Base-by-base conservation (phyloP, 352 stramenopile species). In the Pythium monospermum region DNA sequence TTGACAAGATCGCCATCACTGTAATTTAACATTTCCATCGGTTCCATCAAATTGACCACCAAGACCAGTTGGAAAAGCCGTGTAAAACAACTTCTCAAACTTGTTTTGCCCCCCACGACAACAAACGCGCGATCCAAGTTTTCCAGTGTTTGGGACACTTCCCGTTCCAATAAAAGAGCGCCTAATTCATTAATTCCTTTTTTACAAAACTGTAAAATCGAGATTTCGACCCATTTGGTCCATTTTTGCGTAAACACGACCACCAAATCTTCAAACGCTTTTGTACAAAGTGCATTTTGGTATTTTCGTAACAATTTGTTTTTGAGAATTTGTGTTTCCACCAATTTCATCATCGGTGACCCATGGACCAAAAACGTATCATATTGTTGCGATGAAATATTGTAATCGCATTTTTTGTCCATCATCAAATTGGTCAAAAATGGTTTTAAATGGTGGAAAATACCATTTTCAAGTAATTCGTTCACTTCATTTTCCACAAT, bases 101-200 rank as follows among this genome's bases (percentile, higher is more conserved):
- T 88, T 4, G 81, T 59, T 11, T 64, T 53, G 8, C 82, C 76
- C 11, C 86, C 66, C 33, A 69, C 55, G 0, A 71, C 76, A 6
- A 86, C 66, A n/a, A n/a, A n/a, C n/a, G n/a, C n/a, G n/a, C n/a
- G n/a, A n/a, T n/a, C n/a, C n/a, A n/a, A n/a, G 8, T 71, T 73
- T 10, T 65, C 46, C 6, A 90, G 66, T 23, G 86, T 81, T 25
- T 85, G 65, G 6, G 72, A 82, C 22, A 87, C 61, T 38, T 94
- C 80, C 11, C 77, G 75, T 43, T 94, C 83, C 1, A 94, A 57
- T 57, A 91, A 78, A 44, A 94, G 62, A 8, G 80, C 83, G 5
- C 83, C 83, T 11, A 91, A 64, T 31, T 94, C 83, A 56, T 94
- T 91, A 48, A 82, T 88, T n/a, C n/a, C n/a, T 30, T 57, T 59